Evolutionary conservation across 306 rosid species (phyloP), one percentile per base, ranked within the genome.

Genomic region (Rubus parviflorus): DNA sequence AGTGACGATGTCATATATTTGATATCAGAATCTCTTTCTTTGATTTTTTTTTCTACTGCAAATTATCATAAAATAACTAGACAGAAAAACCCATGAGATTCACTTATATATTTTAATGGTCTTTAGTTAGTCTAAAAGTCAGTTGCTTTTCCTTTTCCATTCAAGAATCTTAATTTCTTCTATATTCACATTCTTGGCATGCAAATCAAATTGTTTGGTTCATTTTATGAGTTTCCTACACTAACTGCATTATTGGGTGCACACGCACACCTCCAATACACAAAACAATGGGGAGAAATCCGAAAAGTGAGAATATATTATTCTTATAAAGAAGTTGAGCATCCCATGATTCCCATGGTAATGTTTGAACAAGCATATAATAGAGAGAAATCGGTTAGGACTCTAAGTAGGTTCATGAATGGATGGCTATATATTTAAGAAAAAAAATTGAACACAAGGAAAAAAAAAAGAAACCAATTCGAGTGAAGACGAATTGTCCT

Each of bases 1-100:
- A 82, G 72, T 35, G 78, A 62, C 16, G 43, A 67, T 82, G 35
- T 2, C 82, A 47, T 61, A 66, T 76, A 49, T 17, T 1, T 63
- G 20, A 30, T 5, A 81, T 68, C 69, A 76, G 90, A 81, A 87
- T 89, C 89, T 85, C 84, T 77, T 85, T 74, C 83, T 79, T 77
- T 79, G 11, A 65, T 52, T 6, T 70, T 45, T 71, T 5, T 60
- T 51, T 74, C 30, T 8, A 51, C 37, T n/a, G n/a, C 20, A 20
- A 14, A 16, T 30, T 40, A 58, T 3, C 37, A 30, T 37, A 73
- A 72, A 75, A 74, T 82, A 73, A 64, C 40, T 60, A 25, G 14
- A 49, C 38, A 25, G 25, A 79, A 77, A 77, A 35, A 13, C 30
- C n/a, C 22, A 48, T 54, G 22, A 64, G 68, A 62, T 84, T 83